Evolutionary conservation across 805 yeast species (phyloP), one percentile per base, ranked within the genome.

Genomic region (Kuraishia hungarica): DNA sequence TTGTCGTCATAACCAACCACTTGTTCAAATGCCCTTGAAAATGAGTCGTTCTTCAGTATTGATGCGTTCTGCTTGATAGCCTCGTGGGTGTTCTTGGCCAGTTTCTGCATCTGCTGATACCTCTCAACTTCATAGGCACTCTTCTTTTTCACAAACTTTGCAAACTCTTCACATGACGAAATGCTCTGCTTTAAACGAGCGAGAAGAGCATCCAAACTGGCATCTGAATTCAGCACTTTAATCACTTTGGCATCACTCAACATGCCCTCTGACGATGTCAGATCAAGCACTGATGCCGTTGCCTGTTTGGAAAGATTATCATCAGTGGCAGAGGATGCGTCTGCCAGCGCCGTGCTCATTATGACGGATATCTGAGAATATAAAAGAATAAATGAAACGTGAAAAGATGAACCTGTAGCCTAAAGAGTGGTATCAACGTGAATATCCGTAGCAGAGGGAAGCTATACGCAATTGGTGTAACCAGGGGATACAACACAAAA

Each of bases 101-200:
- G 82, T 70, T 91, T 89, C 62, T 83, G 82, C 60, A 89, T 70
- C 62, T 89, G 96, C 55, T 78, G 78, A 48, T 82, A 81, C 67
- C 89, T 88, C 56, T 87, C 96, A 60, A 86, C 88, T 67, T 90
- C 97, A 53, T 86, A 77, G 39, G 80, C 72, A 28, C 90, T 90
- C 62, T 88, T 86, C 69, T 86, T 88, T 66, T 86, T 87, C 55
- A 93, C 73, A 68, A 82, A 94, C 61, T 82, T 82, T 28, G 89
- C 76, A 62, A 90, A 85, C 65, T 94, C 98, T 63, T 91, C 97
- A 60, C 96, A 86, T 0, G 96, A 84, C 57, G 78, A 77, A 50
- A 92, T 76, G 56, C 91, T 82, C 67, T 86, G 93, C 70, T 93
- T 93, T 56, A 92, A 75, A 48, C 96, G 77, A 1, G 77, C 71